phyloP scores from a whole-genome alignment of 1,139 yeast species.

The Yamadazyma epiphylla region DNA sequence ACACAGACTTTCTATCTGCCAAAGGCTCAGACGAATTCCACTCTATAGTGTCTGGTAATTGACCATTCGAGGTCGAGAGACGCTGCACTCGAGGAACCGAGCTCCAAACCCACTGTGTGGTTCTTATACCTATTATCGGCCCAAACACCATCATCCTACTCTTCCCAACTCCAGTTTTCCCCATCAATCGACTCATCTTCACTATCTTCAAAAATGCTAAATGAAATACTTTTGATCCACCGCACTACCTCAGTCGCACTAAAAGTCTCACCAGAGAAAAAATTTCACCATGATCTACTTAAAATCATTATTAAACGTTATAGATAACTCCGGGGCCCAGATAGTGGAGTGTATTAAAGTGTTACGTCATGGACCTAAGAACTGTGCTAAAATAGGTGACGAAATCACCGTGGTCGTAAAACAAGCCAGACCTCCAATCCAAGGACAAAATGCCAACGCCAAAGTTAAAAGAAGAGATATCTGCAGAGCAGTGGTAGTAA shows the following conservation, averaged over 20 bases:
- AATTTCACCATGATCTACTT: constrained; percentile 64
- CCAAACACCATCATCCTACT: too few species aligned
- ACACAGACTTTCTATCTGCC: constrained; percentile 51
- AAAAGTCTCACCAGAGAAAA: neutral
- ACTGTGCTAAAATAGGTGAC: constrained; percentile 84
- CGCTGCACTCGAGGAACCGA: too few species aligned
- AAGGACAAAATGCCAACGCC: constrained; percentile 69
- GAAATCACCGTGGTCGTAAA: constrained; percentile 93
- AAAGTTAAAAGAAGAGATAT: constrained; percentile 94
- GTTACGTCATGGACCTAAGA: constrained; percentile 80
- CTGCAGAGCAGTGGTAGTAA: constrained; percentile 90
- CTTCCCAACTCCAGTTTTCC: too few species aligned
- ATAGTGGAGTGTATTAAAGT: constrained; percentile 96
- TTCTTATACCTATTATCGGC: too few species aligned
- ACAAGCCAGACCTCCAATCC: constrained; percentile 75
- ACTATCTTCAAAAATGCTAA: too few species aligned
- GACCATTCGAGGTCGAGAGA: too few species aligned
- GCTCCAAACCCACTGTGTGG: too few species aligned
- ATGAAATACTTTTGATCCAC: too few species aligned
- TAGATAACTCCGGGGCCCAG: constrained; percentile 95
- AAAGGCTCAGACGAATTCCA: constrained; percentile 31
- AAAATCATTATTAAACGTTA: constrained; percentile 83
- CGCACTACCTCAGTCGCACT: too few species aligned
- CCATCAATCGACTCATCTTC: too few species aligned
- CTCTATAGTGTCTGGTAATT: too few species aligned